Evolutionary conservation across 768 basidiomycete species (phyloP), one percentile per base, ranked within the genome.

Genomic region (Scleroderma citrinum): DNA sequence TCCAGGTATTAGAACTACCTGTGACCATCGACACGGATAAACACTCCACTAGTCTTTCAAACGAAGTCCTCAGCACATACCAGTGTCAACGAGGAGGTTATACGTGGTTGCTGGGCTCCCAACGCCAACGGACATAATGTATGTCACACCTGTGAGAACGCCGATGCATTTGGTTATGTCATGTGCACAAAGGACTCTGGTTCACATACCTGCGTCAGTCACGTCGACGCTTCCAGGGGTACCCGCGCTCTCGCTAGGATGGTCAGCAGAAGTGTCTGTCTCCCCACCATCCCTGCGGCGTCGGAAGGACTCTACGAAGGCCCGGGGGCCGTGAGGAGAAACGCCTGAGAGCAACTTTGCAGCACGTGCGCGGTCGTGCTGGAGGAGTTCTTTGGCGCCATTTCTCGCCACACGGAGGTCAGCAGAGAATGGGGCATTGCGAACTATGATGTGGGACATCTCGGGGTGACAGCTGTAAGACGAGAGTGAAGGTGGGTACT

Each of bases 11-110:
- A 38, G 67, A 76, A 66, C 68, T 73, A 55, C 64, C 76, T 67
- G 39, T 29, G 8, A 5, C 8, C 56, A 56, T 32, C 26, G 19
- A 39, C 40, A 37, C n/a, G 23, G 19, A 19, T 12, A 24, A 30
- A 49, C 7, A 23, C 24, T 16, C 21, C 2, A 42, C 44, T 16
- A 20, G 14, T 16, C 21, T 16, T 13, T 6, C 45, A 13, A 34
- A 29, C 30, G 20, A 37, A 38, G 32, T 20, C 44, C 41, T n/a
- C 50, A 32, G 44, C 52, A 37, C 68, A 21, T 51, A 74, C 80
- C 78, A 1, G 78, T 83, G 48, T 82, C 80, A 29, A 82, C 79
- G 42, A 82, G 69, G 35, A 84, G 73, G 2, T 62, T 74, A 58
- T 72, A 81, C 43, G 69, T 52, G 5, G 74, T 75, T 2, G 76